Percentiles rank a stretch among this genome's conserved stretches.
Evolutionary conservation across 441 rosid species (phyloP).

Genomic region (Erodium moschatum): DNA sequence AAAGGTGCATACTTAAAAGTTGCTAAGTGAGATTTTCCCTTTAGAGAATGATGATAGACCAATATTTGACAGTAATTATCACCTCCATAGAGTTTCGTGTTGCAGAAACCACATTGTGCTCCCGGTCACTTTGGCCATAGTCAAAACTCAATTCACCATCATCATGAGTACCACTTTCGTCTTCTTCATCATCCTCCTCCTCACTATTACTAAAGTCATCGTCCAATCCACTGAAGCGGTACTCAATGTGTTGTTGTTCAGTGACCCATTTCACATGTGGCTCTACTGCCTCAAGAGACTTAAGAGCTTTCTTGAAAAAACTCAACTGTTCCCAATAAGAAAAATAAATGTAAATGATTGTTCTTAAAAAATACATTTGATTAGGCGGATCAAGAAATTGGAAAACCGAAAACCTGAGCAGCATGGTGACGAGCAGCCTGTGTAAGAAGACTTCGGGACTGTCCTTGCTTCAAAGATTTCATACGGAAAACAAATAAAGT

Average conservation of each 20-base stretch:
- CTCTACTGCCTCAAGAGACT: conserved; percentile 53
- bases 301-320: conserved; percentile 55
- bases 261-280: conserved; percentile 49
- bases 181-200: conserved; percentile 25
- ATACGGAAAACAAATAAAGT: conserved; percentile 56
- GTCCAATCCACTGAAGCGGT: conserved; percentile 55
- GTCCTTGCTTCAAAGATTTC: conserved; percentile 67
- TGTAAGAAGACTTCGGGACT: conserved; percentile 66
- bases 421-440: conserved; percentile 79
- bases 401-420: conserved; percentile 46
- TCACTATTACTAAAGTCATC: conserved; percentile 37
- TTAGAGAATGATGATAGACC: not conserved
- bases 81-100: conserved; percentile 57
- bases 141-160: conserved; percentile 87
- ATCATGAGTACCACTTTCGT: conserved; percentile 34
- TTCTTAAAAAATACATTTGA: conserved; percentile 13
- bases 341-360: not conserved
- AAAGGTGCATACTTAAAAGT: no score
- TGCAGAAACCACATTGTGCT: conserved; percentile 37
- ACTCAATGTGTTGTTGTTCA: conserved; percentile 56
- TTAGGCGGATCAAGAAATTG: no score
- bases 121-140: conserved; percentile 43
- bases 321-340: conserved; percentile 32
- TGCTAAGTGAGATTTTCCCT: not conserved
- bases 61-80: conserved; percentile 15